These are phyloP conservation scores for Multifurca ochricompacta DNA, from an alignment of 768 basidiomycete genomes.

Conservation along the genomic window DNA sequence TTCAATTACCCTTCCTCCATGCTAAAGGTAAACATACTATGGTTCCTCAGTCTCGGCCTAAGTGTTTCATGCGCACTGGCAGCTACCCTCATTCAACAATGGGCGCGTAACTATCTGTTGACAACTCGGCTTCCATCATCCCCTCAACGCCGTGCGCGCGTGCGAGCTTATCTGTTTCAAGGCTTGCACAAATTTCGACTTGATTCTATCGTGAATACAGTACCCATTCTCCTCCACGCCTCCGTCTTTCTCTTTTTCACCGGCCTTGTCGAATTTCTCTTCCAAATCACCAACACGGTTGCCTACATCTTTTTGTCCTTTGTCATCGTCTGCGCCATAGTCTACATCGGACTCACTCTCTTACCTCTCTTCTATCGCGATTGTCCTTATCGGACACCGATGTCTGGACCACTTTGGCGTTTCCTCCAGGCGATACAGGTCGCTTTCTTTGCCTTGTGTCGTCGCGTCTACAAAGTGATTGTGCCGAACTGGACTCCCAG, in stretches of 20 bases:
- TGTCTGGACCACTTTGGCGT: conserved; percentile 4
- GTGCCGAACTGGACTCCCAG: not conserved
- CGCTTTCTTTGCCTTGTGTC: not conserved
- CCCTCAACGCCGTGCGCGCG: not conserved
- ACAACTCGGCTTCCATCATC: not conserved
- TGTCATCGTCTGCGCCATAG: not conserved
- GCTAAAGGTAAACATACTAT: not conserved
- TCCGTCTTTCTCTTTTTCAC: conserved; percentile 6
- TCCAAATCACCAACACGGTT: not conserved
- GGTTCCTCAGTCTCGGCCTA: conserved; percentile 2
- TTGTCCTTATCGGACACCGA: conserved; percentile 9
- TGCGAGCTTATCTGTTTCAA: not conserved
- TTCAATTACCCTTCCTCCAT: not conserved
- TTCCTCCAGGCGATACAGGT: not conserved
- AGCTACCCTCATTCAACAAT: conserved; percentile 11
- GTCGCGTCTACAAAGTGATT: not conserved
- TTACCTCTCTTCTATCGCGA: conserved; percentile 7
- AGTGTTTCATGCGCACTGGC: not conserved
- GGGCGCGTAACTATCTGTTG: conserved; percentile 2
- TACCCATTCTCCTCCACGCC: conserved; percentile 5
- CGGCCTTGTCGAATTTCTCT: conserved; percentile 2
- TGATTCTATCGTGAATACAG: not conserved
- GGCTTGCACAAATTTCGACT: not conserved
- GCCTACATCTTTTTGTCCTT: not conserved
- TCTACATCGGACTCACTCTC: not conserved